Conservation (phyloP, 805 yeast species). For the Lachancea thermotolerans region DNA sequence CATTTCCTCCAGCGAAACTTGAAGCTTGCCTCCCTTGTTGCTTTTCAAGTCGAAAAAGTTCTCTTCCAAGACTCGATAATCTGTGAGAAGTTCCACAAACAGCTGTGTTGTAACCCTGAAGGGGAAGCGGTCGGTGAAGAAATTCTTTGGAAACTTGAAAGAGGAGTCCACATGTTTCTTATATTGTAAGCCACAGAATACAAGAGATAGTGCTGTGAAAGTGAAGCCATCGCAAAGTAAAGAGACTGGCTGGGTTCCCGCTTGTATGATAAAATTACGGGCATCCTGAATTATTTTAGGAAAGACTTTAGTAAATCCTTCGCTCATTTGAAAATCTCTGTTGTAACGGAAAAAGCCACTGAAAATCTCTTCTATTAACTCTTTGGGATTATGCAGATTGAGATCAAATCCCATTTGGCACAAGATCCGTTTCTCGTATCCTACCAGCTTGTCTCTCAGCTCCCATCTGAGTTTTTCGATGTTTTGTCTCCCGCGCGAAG, state of each 20-base stretch:
- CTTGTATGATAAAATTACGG: constrained; percentile 30
- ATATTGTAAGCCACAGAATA: constrained; percentile 29
- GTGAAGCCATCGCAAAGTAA: constrained; percentile 30
- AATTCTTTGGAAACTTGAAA: constrained; percentile 28
- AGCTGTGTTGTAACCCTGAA: constrained; percentile 15
- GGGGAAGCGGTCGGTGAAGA: constrained; percentile 27
- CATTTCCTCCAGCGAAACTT: constrained; percentile 21
- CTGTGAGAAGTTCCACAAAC: constrained; percentile 24
- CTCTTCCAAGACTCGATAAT: constrained; percentile 28
- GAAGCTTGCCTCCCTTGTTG: constrained; percentile 28
- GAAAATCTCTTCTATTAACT: constrained; percentile 30
- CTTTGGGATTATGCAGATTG: constrained; percentile 31
- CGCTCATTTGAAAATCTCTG: constrained; percentile 25
- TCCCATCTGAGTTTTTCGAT: constrained; percentile 34
- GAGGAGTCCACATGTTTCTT: constrained; percentile 20
- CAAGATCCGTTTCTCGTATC: constrained; percentile 27
- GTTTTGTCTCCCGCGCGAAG: constrained; percentile 19
- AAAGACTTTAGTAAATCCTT: constrained; percentile 23
- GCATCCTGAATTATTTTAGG: constrained; percentile 31
- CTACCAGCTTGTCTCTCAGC: constrained; percentile 29
- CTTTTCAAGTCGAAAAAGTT: constrained; percentile 31
- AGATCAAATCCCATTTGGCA: constrained; percentile 32
- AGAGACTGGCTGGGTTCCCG: constrained; percentile 33
- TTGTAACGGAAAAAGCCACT: constrained; percentile 28
- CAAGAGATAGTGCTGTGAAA: constrained; percentile 24